Base-by-base conservation (phyloP, 2,329 filamentous ascomycete species). In the Alternaria angustiovoidea region DNA sequence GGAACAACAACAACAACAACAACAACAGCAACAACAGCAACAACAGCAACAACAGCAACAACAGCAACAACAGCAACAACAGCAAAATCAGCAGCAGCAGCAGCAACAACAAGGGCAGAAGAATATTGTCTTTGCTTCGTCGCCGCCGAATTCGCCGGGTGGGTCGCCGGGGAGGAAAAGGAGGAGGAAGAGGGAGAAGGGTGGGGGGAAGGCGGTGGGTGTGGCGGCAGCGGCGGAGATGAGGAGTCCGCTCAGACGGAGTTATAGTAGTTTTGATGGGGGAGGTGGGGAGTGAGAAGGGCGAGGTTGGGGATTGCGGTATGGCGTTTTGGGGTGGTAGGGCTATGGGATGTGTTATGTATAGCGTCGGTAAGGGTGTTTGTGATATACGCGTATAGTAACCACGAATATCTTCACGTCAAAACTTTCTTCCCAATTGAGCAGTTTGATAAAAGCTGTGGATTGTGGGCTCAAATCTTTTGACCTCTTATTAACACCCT, bases 231-330 rank as follows among this genome's bases (percentile, higher is more conserved):
- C 3, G 44, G 69, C 68, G 56, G 69, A 68, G 57, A 71, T 71
- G 62, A 65, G 69, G 39, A 72, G 71, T 66, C 75, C 75, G 38
- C 43, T 78, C 28, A 59, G 74, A 32, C 62, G 75, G 49, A 67
- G 71, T 22, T 68, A 76, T 34, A 79, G 74, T 62, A 76, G 70
- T 54, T 72, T 65, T 62, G 68, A 72, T 51, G 64, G 54, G 18
- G 44, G 18, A 2, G 1, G 11, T 12, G 38, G 38, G 18, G 18
- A 12, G 4, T 6, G 38, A 41, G 12, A n/a, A n/a, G n/a, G n/a
- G n/a, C n/a, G n/a, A n/a, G n/a, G n/a, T n/a, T n/a, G n/a, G n/a
- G n/a, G n/a, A n/a, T n/a, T n/a, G n/a, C n/a, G n/a, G 36, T 6
- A 38, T 4, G 14, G 16, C 36, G 36, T 38, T 36, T 32, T 26